Conservation (phyloP, 768 basidiomycete species). For the Crepidotus variabilis region DNA sequence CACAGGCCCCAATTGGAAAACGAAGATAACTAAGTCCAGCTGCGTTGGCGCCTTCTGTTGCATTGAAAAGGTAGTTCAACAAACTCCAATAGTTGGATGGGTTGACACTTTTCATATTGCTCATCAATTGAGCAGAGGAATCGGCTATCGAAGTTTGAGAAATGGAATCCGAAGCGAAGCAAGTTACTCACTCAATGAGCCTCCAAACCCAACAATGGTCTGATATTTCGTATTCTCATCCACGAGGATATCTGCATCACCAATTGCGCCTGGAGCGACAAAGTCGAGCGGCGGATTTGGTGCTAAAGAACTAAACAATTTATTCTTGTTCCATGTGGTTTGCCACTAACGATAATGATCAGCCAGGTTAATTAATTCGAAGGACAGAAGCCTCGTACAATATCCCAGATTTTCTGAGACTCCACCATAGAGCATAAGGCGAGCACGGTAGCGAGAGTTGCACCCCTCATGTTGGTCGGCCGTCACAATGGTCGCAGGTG, state of each 20-base stretch:
- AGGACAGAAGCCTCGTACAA: not conserved
- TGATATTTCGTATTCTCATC: constrained; percentile 51
- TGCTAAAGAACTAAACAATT: constrained; percentile 43
- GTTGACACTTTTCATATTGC: constrained; percentile 57
- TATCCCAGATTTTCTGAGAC: constrained; percentile 6
- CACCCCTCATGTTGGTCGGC: too few relatives aligned
- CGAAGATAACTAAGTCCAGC: constrained; percentile 67
- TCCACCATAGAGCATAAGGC: not conserved
- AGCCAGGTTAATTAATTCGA: not conserved
- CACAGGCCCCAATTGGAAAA: constrained; percentile 64
- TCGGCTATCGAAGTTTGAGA: constrained; percentile 43
- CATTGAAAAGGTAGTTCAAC: constrained; percentile 55
- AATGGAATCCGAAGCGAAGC: not conserved
- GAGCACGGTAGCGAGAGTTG: too few relatives aligned
- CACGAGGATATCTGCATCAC: constrained; percentile 54
- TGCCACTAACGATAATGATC: constrained; percentile 40
- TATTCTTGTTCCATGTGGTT: constrained; percentile 44
- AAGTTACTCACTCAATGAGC: constrained; percentile 45
- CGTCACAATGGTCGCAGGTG: too few relatives aligned
- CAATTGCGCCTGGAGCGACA: constrained; percentile 42
- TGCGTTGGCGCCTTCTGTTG: constrained; percentile 53
- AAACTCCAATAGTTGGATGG: constrained; percentile 50
- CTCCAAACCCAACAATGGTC: constrained; percentile 61
- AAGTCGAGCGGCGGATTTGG: constrained; percentile 47
- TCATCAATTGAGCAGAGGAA: constrained; percentile 57